Evolutionary conservation across 1,284 basidiomycete genomes (phyloP), one percentile per base, ranked within the genome.

Genomic region (Rhodotorula sp.): DNA sequence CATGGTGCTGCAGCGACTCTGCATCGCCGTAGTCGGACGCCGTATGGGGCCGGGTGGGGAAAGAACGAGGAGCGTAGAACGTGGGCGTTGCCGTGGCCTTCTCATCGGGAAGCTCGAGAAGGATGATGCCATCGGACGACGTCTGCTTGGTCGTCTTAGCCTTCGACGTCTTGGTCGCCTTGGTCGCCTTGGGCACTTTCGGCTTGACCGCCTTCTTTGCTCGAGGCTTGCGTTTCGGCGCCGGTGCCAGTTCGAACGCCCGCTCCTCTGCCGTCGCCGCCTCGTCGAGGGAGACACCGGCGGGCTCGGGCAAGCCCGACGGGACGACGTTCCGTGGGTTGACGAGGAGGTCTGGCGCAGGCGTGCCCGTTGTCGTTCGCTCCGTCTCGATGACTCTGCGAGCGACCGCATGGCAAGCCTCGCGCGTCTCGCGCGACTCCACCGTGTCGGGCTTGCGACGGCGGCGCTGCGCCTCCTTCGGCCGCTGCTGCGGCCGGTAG

Each of bases 401-500:
- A 2, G 62, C 68, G 46, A 72, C 67, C 61, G 63, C 64, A 27
- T 57, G 34, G 45, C 67, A 72, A 1, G 71, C 67, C 10, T 61
- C 25, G n/a, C 64, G 66, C 46, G 63, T 56, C 64, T 66, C 64
- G 46, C 25, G 16, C 50, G 25, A 23, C 44, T 59, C 64, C 56
- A 16, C 9, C 53, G 34, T 25, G 19, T 67, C 64, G 41, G 25
- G 21, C 54, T 61, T 69, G 62, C 67, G 72, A 54, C 68, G 66
- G 16, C 68, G 67, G n/a, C 73, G 57, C 17, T 63, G 55, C 54
- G 66, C 56, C 16, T 61, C 77, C 57, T 76, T 74, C 49, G 55
- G 17, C 10, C 77, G 74, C 45, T 74, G 77, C 41, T 75, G 68
- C 12, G 79, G 79, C 44, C 76, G 74, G 66, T 80, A 80, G 9